Base-by-base conservation (phyloP, 2,329 filamentous ascomycete species). In the Aspergillus viridinutans region DNA sequence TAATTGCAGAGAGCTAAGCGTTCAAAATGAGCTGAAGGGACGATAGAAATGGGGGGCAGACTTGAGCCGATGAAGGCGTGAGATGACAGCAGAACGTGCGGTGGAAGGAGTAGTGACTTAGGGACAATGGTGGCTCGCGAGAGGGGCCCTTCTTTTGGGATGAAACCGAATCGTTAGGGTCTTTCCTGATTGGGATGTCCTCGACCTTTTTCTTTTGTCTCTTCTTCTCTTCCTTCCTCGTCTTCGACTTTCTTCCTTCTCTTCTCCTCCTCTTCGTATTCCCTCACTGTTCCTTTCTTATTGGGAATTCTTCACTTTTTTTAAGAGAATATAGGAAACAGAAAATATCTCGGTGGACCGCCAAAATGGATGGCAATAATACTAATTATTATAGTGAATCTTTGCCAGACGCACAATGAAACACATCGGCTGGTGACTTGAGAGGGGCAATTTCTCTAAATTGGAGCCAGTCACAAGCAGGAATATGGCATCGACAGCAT, bases 401-500 rank as follows among this genome's bases (percentile, higher is more conserved):
- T 25, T 47, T 47, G 49, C 20, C 49, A 58, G 28, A 49, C 49
- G 53, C 56, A 49, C 49, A 53, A 55, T 53, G 55, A 53, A 54
- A 56, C 32, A 49, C 52, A 38, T 53, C 52, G 25, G 50, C 52
- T 54, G 38, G 54, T 14, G 23, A 26, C 21, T 23, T 47, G 50
- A 58, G 51, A 63, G 63, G 64, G 64, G 60, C 61, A 54, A 58
- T 56, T 52, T 56, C 53, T 57, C 51, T 57, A 42, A 49, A 60
- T 49, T 52, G 50, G 61, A 56, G 57, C 58, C 58, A 62, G 59
- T 56, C 45, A 60, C 57, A 56, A 60, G 53, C 50, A 53, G 59
- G 54, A 56, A 56, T 61, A 58, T 57, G 61, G 58, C 61, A 63
- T 60, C 57, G 50, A 58, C 59, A 55, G 61, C 62, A 67, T 53